These are phyloP conservation scores for Clarireedia monteithiana DNA, from an alignment of 2,329 filamentous ascomycete species.

Conservation along the genomic window DNA sequence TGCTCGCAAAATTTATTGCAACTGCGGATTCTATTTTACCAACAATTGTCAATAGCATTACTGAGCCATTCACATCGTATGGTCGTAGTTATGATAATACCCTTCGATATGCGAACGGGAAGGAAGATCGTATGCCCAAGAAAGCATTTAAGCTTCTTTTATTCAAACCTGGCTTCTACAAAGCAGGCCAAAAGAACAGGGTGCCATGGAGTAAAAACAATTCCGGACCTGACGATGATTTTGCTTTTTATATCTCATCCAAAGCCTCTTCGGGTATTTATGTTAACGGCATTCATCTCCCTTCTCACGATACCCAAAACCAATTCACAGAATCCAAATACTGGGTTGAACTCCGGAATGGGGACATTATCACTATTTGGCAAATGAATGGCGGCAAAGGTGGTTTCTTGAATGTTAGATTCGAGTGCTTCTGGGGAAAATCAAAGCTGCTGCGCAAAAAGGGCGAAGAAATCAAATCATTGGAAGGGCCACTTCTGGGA, in stretches of 20 bases:
- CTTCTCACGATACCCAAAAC: constrained; percentile 46
- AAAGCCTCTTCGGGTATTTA: constrained; percentile 69
- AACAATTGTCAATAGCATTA: constrained; percentile 56
- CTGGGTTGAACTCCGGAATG: constrained; percentile 66
- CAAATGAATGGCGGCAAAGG: constrained; percentile 16
- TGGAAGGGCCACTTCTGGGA: constrained; percentile 15
- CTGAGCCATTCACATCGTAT: constrained; percentile 64
- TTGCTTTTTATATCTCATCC: constrained; percentile 66
- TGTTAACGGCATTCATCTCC: constrained; percentile 65
- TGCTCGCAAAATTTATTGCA: constrained; percentile 60
- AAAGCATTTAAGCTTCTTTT: constrained; percentile 72
- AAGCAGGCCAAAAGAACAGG: constrained; percentile 29
- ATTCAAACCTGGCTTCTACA: constrained; percentile 62
- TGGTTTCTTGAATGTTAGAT: constrained; percentile 26
- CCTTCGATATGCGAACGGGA: constrained; percentile 50
- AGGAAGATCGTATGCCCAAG: constrained; percentile 70
- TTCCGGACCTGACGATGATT: constrained; percentile 27
- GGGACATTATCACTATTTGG: constrained; percentile 71
- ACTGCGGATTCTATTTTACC: constrained; percentile 57
- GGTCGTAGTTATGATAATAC: constrained; percentile 66
- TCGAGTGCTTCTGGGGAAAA: constrained; percentile 27
- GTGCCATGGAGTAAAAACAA: constrained; percentile 11
- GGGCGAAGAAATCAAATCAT: constrained; percentile 17
- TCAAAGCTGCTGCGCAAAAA: constrained; percentile 17
- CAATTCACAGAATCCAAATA: constrained; percentile 41